Conservation (phyloP, 169 alveolate genomes). For the Plasmodium fragile region DNA sequence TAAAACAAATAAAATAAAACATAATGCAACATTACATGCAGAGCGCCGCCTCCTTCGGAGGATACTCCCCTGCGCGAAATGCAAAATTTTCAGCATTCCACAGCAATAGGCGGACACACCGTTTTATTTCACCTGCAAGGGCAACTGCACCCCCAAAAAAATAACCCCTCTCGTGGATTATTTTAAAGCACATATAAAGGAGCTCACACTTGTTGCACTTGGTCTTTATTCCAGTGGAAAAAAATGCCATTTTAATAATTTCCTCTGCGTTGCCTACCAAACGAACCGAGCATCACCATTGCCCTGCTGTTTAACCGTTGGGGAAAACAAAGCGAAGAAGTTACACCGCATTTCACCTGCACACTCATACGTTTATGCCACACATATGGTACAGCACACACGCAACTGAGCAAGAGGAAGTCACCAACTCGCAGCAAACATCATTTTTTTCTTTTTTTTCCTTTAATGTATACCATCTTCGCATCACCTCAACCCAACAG, state of each 20-base stretch:
- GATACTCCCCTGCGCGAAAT: neutral
- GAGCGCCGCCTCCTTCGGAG: neutral
- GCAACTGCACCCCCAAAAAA: neutral
- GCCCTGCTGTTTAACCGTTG: neutral
- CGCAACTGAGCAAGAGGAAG: neutral
- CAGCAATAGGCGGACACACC: neutral
- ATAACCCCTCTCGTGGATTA: neutral
- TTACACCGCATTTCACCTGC: neutral
- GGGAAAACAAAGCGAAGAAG: neutral
- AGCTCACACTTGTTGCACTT: neutral
- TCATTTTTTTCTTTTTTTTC: neutral
- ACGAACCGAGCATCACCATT: neutral
- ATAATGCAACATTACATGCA: neutral
- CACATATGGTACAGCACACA: neutral
- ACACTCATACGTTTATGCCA: neutral
- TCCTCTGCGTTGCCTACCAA: neutral
- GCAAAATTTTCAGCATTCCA: neutral
- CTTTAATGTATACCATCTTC: neutral
- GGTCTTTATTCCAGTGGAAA: neutral
- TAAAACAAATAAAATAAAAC: neutral
- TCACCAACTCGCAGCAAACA: neutral
- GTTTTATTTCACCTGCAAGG: neutral
- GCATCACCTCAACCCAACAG: neutral
- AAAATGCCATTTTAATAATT: slow-evolving; percentile 6
- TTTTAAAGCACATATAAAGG: neutral